Evolutionary conservation across 2,329 filamentous ascomycete genomes (phyloP).

Genomic region (Aureobasidium sp.): DNA sequence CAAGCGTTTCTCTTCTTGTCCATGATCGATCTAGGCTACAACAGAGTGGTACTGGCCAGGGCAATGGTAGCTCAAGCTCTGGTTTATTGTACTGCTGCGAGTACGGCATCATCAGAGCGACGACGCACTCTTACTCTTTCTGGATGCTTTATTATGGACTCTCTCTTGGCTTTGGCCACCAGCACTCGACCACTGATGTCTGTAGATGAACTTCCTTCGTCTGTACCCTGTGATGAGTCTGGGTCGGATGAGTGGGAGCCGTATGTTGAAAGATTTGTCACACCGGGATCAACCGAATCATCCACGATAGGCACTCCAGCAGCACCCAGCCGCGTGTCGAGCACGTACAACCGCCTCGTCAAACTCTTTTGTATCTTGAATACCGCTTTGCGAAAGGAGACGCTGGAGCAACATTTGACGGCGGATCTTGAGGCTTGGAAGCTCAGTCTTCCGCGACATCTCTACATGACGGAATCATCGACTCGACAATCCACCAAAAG

Average conservation of each 20-base stretch:
- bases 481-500: background rate
- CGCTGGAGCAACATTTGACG: background rate
- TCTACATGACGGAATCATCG: background rate
- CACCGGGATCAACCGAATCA: background rate
- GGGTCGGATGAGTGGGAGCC: constrained; percentile 1
- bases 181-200: background rate
- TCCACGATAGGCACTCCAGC: background rate
- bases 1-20: background rate
- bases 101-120: background rate
- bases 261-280: background rate
- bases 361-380: background rate
- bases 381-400: background rate
- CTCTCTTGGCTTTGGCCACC: background rate
- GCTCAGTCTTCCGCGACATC: background rate
- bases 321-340: background rate
- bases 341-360: background rate
- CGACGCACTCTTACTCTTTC: background rate
- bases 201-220: background rate
- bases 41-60: background rate
- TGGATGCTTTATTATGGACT: background rate
- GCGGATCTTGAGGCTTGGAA: background rate
- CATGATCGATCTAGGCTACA: background rate
- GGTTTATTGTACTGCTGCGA: background rate
- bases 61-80: background rate
- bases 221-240: background rate